Percentiles rank a stretch among this genome's conserved stretches.
Conservation (phyloP, 805 yeast genomes). For the Yarrowia bubula region DNA sequence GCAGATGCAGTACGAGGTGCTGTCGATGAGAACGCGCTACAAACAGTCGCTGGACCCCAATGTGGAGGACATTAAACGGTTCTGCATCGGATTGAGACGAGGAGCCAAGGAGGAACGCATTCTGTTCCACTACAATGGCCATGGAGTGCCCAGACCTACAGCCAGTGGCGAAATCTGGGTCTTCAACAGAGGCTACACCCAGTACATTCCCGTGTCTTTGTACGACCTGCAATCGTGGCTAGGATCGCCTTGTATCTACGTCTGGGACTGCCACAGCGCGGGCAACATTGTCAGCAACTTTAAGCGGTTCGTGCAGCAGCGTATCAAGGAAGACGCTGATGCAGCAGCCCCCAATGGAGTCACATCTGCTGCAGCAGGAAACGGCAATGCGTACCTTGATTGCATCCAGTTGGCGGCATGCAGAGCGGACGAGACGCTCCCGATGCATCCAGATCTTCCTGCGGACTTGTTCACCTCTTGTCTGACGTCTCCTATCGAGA, state of each 20-base stretch:
- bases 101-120: constrained; percentile 92
- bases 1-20: constrained; percentile 84
- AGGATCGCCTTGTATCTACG: constrained; percentile 96
- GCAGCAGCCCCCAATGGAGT: constrained; percentile 60
- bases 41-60: constrained; percentile 92
- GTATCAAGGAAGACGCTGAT: constrained; percentile 72
- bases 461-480: constrained; percentile 96
- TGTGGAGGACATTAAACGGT: constrained; percentile 90
- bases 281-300: constrained; percentile 90
- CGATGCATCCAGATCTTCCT: constrained; percentile 91
- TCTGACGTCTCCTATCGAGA: constrained; percentile 91
- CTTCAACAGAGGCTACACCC: constrained; percentile 94
- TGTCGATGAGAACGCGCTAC: constrained; percentile 82
- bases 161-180: constrained; percentile 98
- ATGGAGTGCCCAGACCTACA: constrained; percentile 97
- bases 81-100: constrained; percentile 82
- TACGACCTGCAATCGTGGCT: constrained; percentile 95
- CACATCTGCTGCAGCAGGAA: constrained; percentile 36
- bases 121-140: constrained; percentile 93
- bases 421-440: constrained; percentile 75
- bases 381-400: constrained; percentile 53
- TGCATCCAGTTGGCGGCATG: constrained; percentile 95
- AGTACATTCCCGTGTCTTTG: constrained; percentile 93
- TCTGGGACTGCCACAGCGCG: constrained; percentile 91
- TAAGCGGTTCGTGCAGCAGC: constrained; percentile 82